phyloP scores from a whole-genome alignment of 2,329 filamentous ascomycete genomes.

The Pseudopithomyces chartarum region DNA sequence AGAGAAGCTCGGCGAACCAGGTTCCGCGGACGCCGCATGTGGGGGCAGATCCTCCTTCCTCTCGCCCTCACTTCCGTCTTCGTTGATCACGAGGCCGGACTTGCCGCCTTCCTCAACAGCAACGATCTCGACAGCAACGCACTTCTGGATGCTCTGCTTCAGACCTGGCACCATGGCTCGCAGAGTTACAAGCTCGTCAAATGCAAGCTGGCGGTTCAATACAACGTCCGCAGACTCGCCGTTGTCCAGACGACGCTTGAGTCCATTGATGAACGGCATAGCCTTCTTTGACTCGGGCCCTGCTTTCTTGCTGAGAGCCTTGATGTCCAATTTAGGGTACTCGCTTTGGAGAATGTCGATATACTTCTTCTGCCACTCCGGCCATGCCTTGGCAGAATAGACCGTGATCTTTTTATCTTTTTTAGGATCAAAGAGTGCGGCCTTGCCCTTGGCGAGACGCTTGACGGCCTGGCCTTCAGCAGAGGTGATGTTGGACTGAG shows the following conservation, averaged over 20 bases:
- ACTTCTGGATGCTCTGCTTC: conserved; percentile 73
- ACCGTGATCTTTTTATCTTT: conserved; percentile 91
- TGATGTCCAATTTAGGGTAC: conserved; percentile 70
- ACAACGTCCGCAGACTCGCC: conserved; percentile 71
- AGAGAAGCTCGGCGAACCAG: conserved; percentile 79
- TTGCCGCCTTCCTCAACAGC: conserved; percentile 73
- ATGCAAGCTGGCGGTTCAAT: conserved; percentile 81
- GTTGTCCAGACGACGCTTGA: conserved; percentile 80
- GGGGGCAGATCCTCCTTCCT: conserved; percentile 62
- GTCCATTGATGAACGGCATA: conserved; percentile 90
- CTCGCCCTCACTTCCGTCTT: conserved; percentile 61
- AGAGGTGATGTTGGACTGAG: conserved; percentile 78
- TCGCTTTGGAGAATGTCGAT: conserved; percentile 37
- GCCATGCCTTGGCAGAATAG: conserved; percentile 79
- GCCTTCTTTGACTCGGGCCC: conserved; percentile 95
- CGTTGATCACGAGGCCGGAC: conserved; percentile 61
- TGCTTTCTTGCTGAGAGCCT: conserved; percentile 76
- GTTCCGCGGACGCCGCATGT: conserved; percentile 75
- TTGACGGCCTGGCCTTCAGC: conserved; percentile 83
- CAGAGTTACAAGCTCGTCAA: conserved; percentile 80
- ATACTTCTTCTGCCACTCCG: conserved; percentile 83
- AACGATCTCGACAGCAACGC: conserved; percentile 73
- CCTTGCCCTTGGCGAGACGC: conserved; percentile 92
- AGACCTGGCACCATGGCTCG: conserved; percentile 78
- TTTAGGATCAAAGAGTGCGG: conserved; percentile 82